Evolutionary conservation across 176 grass and related monocot genomes (phyloP), one percentile per base, ranked within the genome.

Genomic region (Aegilops speltoides): DNA sequence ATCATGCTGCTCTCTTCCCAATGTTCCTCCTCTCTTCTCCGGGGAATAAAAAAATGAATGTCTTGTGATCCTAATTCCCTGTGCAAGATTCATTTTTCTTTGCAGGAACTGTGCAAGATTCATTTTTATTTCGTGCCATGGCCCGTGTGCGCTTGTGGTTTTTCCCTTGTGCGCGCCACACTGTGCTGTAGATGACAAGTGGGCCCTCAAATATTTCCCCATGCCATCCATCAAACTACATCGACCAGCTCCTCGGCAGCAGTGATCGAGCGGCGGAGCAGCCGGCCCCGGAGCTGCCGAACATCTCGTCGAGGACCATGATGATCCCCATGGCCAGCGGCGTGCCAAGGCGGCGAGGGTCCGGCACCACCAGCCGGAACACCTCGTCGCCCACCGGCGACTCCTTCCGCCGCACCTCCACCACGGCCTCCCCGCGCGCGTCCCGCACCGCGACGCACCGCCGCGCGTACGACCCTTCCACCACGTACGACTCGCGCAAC

Each of bases 231-330:
- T 68, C 17, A 50, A 68, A 11, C 56, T 84, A 91, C 36, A 9
- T 68, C 1, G 91, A 93, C 81, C 88, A 97, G 33, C 77, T 89
- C 77, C 88, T 83, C 6, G 60, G 77, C 24, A 92, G 80, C 38
- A 78, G 66, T 22, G 79, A 63, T 1, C 88, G 56, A 22, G 89
- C 73, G 45, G 73, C 46, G 45, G 45, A 17, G 16, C 45, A 28
- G 17, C 69, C 15, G 78, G 23, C 31, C 43, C 73, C 73, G 46
- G 15, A 7, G 16, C 16, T 31, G 31, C 40, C 78, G 81, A 88
- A 90, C 97, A 99, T 96, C 76, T 94, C 88, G 86, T 99, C 97
- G 5, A 99, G 89, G 10, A 87, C 87, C 52, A 96, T 90, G 66
- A 99, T 85, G 19, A 99, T 79, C 12, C 81, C 97, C 97, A 99